Percentiles rank a stretch among this genome's conserved stretches.
These are phyloP conservation scores for Boletus tomentosulus DNA, from an alignment of 768 basidiomycete species.

Conservation along the genomic window DNA sequence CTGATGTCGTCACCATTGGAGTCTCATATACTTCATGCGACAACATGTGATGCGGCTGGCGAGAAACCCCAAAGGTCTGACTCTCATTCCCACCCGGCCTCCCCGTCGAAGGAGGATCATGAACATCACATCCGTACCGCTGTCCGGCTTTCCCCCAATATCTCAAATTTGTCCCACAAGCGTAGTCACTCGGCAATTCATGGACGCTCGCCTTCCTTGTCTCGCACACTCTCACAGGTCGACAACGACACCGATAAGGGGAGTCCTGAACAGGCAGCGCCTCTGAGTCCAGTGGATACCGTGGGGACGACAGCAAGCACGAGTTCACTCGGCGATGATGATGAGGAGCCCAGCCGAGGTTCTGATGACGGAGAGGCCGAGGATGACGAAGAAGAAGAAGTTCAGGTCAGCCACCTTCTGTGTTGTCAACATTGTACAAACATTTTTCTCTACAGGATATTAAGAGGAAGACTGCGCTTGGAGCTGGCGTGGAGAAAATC, in stretches of 20 bases:
- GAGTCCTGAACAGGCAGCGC: background rate
- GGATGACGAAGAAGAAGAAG: slow-evolving; percentile 16
- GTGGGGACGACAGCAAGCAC: slow-evolving; percentile 5
- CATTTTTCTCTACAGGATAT: slow-evolving; percentile 17
- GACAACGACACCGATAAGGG: slow-evolving; percentile 1
- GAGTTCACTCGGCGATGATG: slow-evolving; percentile 13
- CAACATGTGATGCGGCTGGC: background rate
- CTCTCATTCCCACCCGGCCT: background rate
- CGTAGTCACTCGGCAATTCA: slow-evolving; percentile 1
- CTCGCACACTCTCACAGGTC: slow-evolving; percentile 8
- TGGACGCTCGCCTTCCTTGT: background rate
- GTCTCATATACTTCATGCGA: background rate
- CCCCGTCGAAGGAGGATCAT: slow-evolving; percentile 13
- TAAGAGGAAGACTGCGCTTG: slow-evolving; percentile 29
- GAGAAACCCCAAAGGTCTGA: background rate
- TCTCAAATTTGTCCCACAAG: slow-evolving; percentile 6
- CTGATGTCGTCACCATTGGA: slow-evolving; percentile 6
- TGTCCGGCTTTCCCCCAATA: slow-evolving; percentile 21
- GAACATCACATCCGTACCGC: slow-evolving; percentile 23
- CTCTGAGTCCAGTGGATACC: slow-evolving; percentile 9
- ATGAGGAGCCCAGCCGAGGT: slow-evolving; percentile 3
- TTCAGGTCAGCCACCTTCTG: slow-evolving; percentile 13
- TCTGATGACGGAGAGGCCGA: slow-evolving; percentile 16
- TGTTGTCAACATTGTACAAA: background rate
- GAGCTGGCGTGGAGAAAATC: slow-evolving; percentile 35